Evolutionary conservation across 148 eudicot genomes (phyloP).

Genomic region (Beta vulgaris): DNA sequence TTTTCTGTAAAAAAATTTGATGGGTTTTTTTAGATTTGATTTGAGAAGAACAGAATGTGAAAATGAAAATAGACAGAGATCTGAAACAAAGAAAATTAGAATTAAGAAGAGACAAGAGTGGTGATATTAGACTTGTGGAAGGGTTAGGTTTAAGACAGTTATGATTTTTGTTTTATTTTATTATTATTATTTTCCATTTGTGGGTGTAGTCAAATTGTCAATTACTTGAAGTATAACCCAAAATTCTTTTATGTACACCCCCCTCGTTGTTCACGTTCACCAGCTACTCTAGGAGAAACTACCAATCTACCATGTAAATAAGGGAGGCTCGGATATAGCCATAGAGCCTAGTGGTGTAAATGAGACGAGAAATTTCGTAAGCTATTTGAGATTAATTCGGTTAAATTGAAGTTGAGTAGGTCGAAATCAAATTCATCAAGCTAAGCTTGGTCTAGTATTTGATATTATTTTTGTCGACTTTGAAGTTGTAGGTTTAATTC

Average conservation of each 20-base stretch:
- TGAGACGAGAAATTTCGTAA: no score
- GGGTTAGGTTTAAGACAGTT: slow-evolving; percentile 1
- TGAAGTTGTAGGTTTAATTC: no score
- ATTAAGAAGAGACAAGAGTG: neutral
- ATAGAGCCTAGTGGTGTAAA: no score
- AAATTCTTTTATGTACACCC: neutral
- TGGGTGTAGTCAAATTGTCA: no score
- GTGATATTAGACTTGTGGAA: neutral
- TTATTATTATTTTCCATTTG: neutral
- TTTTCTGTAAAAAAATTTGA: slow-evolving; percentile 5
- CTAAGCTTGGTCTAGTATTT: no score
- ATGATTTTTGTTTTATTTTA: neutral
- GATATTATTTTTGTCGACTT: no score
- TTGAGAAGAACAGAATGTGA: neutral
- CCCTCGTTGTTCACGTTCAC: slow-evolving; percentile 1
- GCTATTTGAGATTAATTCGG: no score
- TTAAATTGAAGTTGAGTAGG: no score
- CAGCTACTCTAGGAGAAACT: neutral
- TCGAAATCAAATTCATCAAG: no score
- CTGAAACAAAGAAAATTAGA: neutral
- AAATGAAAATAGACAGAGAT: neutral
- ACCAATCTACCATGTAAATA: no score
- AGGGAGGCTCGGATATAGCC: no score
- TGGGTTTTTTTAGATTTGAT: neutral
- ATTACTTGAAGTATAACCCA: no score